Evolutionary conservation across 2,329 filamentous ascomycete species (phyloP).

Genomic region (Pseudogymnoascus sp.): DNA sequence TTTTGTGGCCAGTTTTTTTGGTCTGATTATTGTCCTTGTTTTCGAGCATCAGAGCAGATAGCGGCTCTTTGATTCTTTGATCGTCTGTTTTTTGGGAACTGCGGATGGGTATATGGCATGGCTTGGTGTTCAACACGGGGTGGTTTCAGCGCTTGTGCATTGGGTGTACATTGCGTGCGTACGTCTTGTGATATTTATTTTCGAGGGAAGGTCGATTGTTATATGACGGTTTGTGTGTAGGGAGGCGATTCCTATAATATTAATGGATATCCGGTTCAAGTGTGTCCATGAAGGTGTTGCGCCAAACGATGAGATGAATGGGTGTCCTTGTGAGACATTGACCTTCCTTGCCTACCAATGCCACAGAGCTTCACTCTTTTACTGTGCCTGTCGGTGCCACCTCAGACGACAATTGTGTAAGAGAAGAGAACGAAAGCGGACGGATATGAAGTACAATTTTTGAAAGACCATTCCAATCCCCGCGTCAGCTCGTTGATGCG

Average conservation of each 20-base stretch:
- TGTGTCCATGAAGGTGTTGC: neutral
- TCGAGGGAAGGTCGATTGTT: neutral
- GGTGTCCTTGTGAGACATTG: neutral
- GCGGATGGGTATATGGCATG: conserved; percentile 1
- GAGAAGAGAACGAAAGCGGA: neutral
- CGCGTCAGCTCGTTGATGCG: neutral
- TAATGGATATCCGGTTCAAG: neutral
- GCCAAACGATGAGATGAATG: neutral
- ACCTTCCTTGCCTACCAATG: neutral
- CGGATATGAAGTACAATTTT: neutral
- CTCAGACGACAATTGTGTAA: neutral
- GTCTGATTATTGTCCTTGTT: neutral
- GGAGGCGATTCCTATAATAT: neutral
- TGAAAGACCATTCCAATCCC: neutral
- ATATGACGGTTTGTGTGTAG: neutral
- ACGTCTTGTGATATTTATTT: neutral
- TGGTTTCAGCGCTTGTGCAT: neutral
- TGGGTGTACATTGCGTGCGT: neutral
- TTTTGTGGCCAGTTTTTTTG: neutral
- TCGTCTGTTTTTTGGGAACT: neutral
- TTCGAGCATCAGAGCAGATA: neutral
- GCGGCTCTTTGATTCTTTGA: neutral
- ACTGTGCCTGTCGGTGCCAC: neutral
- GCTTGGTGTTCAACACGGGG: neutral
- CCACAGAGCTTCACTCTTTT: neutral